phyloP scores from a whole-genome alignment of 805 yeast genomes.

The Candida pseudofarinosa region DNA sequence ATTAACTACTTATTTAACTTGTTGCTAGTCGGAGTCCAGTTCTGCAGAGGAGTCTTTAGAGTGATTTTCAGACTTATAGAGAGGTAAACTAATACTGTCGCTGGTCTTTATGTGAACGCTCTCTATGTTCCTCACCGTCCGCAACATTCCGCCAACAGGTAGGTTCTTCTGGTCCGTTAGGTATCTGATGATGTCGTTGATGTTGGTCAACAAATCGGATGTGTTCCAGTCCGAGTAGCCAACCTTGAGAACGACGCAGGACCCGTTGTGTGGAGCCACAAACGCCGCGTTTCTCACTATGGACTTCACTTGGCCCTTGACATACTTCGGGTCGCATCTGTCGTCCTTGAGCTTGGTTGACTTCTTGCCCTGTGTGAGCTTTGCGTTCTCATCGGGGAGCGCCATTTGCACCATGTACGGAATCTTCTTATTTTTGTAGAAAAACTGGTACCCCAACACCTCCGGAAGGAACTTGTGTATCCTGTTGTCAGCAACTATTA shows the following conservation, averaged over 20 bases:
- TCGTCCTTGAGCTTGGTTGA: slow-evolving; percentile 49
- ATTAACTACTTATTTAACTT: too few species aligned
- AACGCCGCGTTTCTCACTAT: slow-evolving; percentile 61
- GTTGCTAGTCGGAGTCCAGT: neutral
- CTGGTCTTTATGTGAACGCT: slow-evolving; percentile 60
- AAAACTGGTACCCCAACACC: slow-evolving; percentile 57
- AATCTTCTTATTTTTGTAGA: slow-evolving; percentile 57
- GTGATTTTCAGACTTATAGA: slow-evolving; percentile 16
- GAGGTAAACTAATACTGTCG: slow-evolving; percentile 64
- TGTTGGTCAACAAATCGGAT: slow-evolving; percentile 46
- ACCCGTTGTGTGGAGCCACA: slow-evolving; percentile 57
- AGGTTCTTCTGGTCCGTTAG: slow-evolving; percentile 40
- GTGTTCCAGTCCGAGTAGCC: slow-evolving; percentile 51
- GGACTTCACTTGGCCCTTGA: slow-evolving; percentile 59
- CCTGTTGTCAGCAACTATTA: slow-evolving; percentile 66
- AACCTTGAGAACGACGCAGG: slow-evolving; percentile 54
- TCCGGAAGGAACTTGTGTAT: slow-evolving; percentile 57
- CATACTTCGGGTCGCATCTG: slow-evolving; percentile 61
- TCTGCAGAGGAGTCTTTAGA: slow-evolving; percentile 11
- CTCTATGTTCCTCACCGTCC: slow-evolving; percentile 40
- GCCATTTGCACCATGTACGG: slow-evolving; percentile 69
- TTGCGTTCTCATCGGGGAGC: slow-evolving; percentile 31
- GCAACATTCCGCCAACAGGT: slow-evolving; percentile 59
- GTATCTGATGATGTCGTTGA: slow-evolving; percentile 47
- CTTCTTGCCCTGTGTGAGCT: slow-evolving; percentile 24